These are phyloP conservation scores for Cystobasidiaceae sp. DNA, from an alignment of 1,284 basidiomycete genomes.

Conservation along the genomic window DNA sequence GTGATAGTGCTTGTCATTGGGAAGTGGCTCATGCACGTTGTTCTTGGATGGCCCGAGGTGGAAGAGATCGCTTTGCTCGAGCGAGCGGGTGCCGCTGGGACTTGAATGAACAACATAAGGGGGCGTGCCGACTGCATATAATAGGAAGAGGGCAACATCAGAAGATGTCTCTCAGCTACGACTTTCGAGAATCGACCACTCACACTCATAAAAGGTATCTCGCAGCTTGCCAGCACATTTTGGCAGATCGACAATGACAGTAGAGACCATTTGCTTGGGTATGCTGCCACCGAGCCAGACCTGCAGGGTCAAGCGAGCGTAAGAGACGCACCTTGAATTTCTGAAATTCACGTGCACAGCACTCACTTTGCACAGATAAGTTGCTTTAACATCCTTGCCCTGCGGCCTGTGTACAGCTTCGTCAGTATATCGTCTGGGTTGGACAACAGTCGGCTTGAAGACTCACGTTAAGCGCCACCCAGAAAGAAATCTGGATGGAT, in stretches of 20 bases:
- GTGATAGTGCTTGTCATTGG: constrained; percentile 20
- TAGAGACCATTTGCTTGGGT: constrained; percentile 22
- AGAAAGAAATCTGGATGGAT: constrained; percentile 3
- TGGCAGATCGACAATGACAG: constrained; percentile 19
- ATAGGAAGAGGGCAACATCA: neutral
- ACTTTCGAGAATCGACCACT: neutral
- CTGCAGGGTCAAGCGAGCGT: neutral
- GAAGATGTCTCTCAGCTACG: neutral
- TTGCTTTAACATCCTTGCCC: constrained; percentile 19
- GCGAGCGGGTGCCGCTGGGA: neutral
- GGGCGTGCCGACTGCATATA: constrained; percentile 7
- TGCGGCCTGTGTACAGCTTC: too few relatives aligned
- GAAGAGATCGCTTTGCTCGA: neutral
- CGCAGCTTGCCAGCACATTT: constrained; percentile 28
- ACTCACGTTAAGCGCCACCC: constrained; percentile 17
- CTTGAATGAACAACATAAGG: constrained; percentile 9
- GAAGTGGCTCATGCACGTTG: neutral
- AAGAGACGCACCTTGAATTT: neutral
- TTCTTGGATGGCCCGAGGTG: neutral
- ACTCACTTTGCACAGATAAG: constrained; percentile 20
- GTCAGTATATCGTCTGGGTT: too few relatives aligned
- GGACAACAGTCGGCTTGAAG: neutral
- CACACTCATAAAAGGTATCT: constrained; percentile 20
- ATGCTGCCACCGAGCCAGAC: constrained; percentile 19
- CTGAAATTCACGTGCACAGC: neutral